A percentile compares a stretch with the other conserved stretches of the same genome.
These are phyloP conservation scores for Lasiosphaeria hispida DNA, from an alignment of 495 filamentous ascomycete species.

Conservation along the genomic window DNA sequence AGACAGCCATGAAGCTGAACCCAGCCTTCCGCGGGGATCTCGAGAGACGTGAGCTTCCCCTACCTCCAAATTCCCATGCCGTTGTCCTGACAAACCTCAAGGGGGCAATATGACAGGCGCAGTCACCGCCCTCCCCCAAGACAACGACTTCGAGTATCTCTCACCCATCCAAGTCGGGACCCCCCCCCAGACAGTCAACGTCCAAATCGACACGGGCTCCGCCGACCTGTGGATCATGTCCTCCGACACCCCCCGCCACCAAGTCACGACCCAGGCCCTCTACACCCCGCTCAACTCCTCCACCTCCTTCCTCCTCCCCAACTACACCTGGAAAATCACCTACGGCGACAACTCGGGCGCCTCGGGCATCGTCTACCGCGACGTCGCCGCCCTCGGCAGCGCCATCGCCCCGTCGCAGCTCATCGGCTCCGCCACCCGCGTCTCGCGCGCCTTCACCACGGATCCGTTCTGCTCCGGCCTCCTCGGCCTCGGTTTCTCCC, in stretches of 20 bases:
- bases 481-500: constrained; percentile 69
- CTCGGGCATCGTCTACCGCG: constrained; percentile 61
- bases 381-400: constrained; percentile 62
- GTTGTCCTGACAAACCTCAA: constrained; percentile 8
- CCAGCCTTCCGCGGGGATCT: background rate
- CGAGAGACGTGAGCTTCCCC: background rate
- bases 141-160: constrained; percentile 60
- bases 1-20: constrained; percentile 27
- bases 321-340: constrained; percentile 61
- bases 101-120: constrained; percentile 36
- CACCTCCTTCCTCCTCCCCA: constrained; percentile 46
- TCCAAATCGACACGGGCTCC: constrained; percentile 71
- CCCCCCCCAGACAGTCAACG: constrained; percentile 52
- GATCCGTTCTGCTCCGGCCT: constrained; percentile 64
- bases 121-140: constrained; percentile 53
- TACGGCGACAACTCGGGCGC: constrained; percentile 69
- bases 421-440: constrained; percentile 60
- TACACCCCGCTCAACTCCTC: constrained; percentile 52
- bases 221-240: constrained; percentile 59
- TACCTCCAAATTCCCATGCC: background rate
- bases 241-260: constrained; percentile 8
- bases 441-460: constrained; percentile 56
- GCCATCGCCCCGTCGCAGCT: constrained; percentile 59
- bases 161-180: constrained; percentile 61
- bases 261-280: constrained; percentile 46